Base-by-base conservation (phyloP, 2,329 filamentous ascomycete species). In the Thielaviopsis ethacetica region DNA sequence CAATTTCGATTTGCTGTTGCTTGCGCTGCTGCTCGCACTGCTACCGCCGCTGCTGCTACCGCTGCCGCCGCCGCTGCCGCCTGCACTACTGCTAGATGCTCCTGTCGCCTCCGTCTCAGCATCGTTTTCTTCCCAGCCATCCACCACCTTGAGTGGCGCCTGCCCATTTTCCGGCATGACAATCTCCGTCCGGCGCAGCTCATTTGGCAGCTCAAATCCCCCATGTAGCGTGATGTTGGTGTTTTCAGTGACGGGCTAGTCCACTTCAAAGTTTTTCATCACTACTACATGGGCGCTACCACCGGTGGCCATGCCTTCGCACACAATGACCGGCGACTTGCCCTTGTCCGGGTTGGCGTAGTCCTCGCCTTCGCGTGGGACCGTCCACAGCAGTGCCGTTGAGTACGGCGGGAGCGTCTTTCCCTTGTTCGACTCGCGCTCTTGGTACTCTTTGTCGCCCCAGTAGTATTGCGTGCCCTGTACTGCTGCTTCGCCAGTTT, bases 241-340 rank as follows among this genome's bases (percentile, higher is more conserved):
- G n/a, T 44, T 58, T 21, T 58, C 56, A n/a, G 44, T 58, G 30
- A 44, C 50, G 17, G 56, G 56, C 56, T 58, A 58, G 56, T 58
- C 56, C 34, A 58, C 56, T 30, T 58, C 56, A 53, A 58, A 58
- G 38, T 58, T 58, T 17, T 58, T 53, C 56, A 58, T 58, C 56
- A 58, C 56, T 21, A 58, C 56, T 51, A 58, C 51, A 50, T 53
- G 52, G 9, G 30, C 13, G 1, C 41, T 24, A 4, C 26, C 56
- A 19, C 41, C 53, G 41, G 24, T 49, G 9, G 54, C 38, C 15
- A n/a, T 44, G 1, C 56, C 56, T 15, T 58, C 27, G 21, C 56
- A 58, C n/a, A 58, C 30, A 58, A 58, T 58, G 19, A 51, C 34
- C 9, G 49, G 49, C 5, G 27, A 41, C 41, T 30, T 53, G 27